phyloP scores from a whole-genome alignment of 345 rosid species.

The Carallia pectinifolia region DNA sequence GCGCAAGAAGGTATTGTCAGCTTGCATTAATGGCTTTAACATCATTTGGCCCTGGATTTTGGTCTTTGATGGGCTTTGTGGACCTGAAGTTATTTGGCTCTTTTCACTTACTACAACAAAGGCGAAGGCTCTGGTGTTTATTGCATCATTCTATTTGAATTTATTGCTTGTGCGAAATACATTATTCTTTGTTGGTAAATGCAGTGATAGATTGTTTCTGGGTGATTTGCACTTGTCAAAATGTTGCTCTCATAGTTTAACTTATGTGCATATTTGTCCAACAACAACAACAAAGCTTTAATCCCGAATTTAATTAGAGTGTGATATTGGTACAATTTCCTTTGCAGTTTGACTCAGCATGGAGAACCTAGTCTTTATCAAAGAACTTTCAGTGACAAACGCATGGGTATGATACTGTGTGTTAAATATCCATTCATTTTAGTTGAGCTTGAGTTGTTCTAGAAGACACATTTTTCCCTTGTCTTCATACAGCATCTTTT shows the following conservation, averaged over 20 bases:
- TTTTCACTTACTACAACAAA: neutral
- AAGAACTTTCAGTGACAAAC: conserved; percentile 45
- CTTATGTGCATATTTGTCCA: neutral
- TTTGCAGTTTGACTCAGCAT: conserved; percentile 48
- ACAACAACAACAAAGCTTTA: too few species aligned
- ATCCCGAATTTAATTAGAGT: too few species aligned
- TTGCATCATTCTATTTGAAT: conserved; percentile 6
- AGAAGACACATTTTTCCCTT: conserved; percentile 1
- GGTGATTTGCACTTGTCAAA: neutral
- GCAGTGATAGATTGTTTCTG: neutral
- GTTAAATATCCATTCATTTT: conserved; percentile 9
- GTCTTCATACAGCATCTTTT: conserved; percentile 26
- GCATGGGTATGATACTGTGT: conserved; percentile 43
- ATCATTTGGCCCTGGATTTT: neutral
- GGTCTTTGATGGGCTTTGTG: neutral
- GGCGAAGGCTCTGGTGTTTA: neutral
- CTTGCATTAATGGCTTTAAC: neutral
- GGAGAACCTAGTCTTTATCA: conserved; percentile 41
- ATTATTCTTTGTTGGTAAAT: neutral
- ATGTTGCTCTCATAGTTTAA: conserved; percentile 1
- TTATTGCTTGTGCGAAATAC: conserved; percentile 9
- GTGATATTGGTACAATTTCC: conserved; percentile 1
- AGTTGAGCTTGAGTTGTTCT: conserved; percentile 12
- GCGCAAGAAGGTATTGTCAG: conserved; percentile 21
- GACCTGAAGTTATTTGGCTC: neutral